Base-by-base conservation (phyloP, 1,284 basidiomycete species). In the Amylostereum areolatum region DNA sequence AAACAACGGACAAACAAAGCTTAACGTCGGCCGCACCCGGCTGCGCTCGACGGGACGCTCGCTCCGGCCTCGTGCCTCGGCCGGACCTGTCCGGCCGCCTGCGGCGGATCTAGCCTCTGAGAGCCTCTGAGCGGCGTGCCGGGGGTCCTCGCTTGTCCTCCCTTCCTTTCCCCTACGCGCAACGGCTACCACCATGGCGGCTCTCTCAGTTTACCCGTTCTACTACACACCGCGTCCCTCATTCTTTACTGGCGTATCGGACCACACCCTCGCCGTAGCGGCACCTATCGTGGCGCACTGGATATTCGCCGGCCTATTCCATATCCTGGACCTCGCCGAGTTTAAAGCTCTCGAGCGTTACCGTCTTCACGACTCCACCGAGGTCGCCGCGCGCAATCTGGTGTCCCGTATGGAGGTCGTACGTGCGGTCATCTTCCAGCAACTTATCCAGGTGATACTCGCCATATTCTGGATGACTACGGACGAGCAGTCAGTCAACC, bases 241-340 rank as follows among this genome's bases (percentile, higher is more conserved):
- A 9, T 62, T 93, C 48, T 49, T 91, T 6, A 67, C 80, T 7
- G 71, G 72, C 46, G 59, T 94, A 48, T 76, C 86, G 2, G 96
- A 98, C 73, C 76, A 85, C 51, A 60, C 80, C 55, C 70, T 95
- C 37, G 80, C 90, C 3, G 73, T 97, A 47, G 73, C 81, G 3
- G 77, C 83, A 0, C 95, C 96, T 2, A 62, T 97, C 52, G 51
- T 88, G 51, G 80, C 84, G n/a, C 98, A 99, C 73, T 99, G 97
- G 96, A 57, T 68, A 3, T 69, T 86, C 40, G 93, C 92, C 2
- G 69, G 88, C 49, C 67, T 89, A 63, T 99, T 96, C 72, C 84
- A 93, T 63, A 59, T 70, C 31, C 77, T 99, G 59, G 96, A 99
- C 69, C 69, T 72, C 24, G 81, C 81, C 25, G 74, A 79, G 47